A percentile compares a stretch with the other conserved stretches of the same genome.
Evolutionary conservation across 2,329 filamentous ascomycete genomes (phyloP).

Genomic region (Aspergillus clavatus): DNA sequence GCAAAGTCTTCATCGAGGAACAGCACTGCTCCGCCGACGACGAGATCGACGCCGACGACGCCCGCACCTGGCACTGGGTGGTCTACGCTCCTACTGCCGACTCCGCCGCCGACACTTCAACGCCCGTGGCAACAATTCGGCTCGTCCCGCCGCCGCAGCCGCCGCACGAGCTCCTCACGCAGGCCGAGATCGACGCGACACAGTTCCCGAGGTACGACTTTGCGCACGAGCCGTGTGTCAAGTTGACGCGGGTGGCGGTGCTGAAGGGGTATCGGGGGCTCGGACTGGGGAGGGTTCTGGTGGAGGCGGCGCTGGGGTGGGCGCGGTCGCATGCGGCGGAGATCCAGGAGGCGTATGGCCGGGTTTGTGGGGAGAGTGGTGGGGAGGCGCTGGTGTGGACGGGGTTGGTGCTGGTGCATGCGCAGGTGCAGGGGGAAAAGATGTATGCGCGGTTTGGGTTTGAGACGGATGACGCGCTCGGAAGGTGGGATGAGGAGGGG

Average conservation of each 20-base stretch:
- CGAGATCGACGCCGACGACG: constrained; percentile 78
- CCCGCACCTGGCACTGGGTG: constrained; percentile 79
- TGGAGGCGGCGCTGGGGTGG: constrained; percentile 66
- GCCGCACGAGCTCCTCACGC: constrained; percentile 47
- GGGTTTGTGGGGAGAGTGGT: constrained; percentile 34
- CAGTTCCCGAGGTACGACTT: constrained; percentile 38
- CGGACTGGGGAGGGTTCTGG: constrained; percentile 61
- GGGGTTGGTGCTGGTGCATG: constrained; percentile 74
- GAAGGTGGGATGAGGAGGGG: constrained; percentile 76
- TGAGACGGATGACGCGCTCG: constrained; percentile 64
- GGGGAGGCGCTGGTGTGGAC: constrained; percentile 56
- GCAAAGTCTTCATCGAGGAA: constrained; percentile 55
- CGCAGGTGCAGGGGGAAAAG: constrained; percentile 61
- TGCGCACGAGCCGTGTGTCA: constrained; percentile 70
- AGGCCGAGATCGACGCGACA: constrained; percentile 22
- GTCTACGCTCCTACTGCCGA: constrained; percentile 66
- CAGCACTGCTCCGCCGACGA: constrained; percentile 56
- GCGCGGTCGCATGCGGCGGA: constrained; percentile 56
- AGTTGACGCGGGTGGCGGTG: constrained; percentile 74
- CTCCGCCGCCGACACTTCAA: constrained; percentile 36
- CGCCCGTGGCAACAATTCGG: constrained; percentile 69
- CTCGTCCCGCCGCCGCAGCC: constrained; percentile 76
- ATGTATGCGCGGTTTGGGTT: constrained; percentile 73
- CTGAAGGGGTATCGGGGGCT: constrained; percentile 60
- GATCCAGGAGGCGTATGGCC: constrained; percentile 27